A percentile compares a stretch with the other conserved stretches of the same genome.
Conservation (phyloP, 306 rosid species). For the Betula pendula region DNA sequence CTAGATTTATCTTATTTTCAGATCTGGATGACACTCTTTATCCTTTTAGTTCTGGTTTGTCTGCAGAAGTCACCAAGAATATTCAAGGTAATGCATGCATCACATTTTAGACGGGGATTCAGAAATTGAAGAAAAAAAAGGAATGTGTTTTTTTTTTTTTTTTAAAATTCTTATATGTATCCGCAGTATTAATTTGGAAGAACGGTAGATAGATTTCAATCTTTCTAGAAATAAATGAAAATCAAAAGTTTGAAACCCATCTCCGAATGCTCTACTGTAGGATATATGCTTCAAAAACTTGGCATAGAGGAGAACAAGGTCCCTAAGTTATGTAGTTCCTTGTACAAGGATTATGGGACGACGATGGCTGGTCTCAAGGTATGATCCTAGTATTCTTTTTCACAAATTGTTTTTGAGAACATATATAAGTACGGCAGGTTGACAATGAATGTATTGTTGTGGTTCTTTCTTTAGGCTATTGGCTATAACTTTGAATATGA, state of each 20-base stretch:
- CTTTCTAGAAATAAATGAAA: not conserved
- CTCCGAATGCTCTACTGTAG: conserved; percentile 32
- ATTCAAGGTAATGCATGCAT: conserved; percentile 55
- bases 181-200: not conserved
- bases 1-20: conserved; percentile 34
- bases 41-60: conserved; percentile 69
- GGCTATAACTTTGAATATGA: conserved; percentile 67
- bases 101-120: not conserved
- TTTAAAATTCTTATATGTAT: no score
- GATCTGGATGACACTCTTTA: conserved; percentile 96
- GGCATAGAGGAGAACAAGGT: conserved; percentile 59
- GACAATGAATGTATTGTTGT: conserved; percentile 3
- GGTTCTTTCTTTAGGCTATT: conserved; percentile 54
- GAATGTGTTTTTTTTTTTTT: no score
- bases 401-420: not conserved
- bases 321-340: conserved; percentile 48
- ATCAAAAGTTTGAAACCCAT: not conserved
- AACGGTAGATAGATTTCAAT: not conserved
- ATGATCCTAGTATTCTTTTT: conserved; percentile 19
- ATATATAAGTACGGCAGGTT: not conserved
- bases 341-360: conserved; percentile 83
- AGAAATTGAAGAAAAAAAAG: no score
- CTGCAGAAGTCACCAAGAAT: conserved; percentile 52
- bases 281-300: conserved; percentile 72
- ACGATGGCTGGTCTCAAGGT: conserved; percentile 95